Evolutionary conservation across 2,329 filamentous ascomycete genomes (phyloP), one percentile per base, ranked within the genome.

Genomic region (Sphaerulina vaccinii): DNA sequence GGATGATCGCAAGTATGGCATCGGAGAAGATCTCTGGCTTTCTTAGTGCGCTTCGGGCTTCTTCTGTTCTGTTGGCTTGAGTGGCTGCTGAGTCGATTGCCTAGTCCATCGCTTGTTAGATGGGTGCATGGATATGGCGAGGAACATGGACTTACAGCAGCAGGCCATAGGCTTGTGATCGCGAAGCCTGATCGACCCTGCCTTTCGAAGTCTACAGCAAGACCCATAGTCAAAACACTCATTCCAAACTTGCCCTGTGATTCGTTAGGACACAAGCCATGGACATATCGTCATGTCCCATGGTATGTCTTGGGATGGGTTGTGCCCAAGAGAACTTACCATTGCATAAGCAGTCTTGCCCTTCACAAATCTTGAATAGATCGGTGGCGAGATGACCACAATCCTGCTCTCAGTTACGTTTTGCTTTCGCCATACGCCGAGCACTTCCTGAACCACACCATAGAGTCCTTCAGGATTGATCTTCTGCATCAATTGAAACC

Each of bases 261-360:
- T n/a, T n/a, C n/a, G n/a, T n/a, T n/a, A n/a, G n/a, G n/a, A n/a
- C n/a, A n/a, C n/a, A n/a, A n/a, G n/a, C n/a, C n/a, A n/a, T n/a
- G n/a, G n/a, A n/a, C n/a, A n/a, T n/a, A n/a, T n/a, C n/a, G n/a
- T n/a, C n/a, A n/a, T n/a, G 18, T 15, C 32, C 23, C 29, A n/a
- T 35, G 16, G 32, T 35, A 15, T 35, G 5, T 35, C 32, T 7
- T 5, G 16, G 5, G 5, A 5, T n/a, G 32, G 5, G 13, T 35
- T 11, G 13, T n/a, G 5, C 11, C 32, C n/a, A 29, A n/a, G 11
- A 2, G 3, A 6, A 37, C 42, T 46, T 10, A 46, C 43, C 80
- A 0, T n/a, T n/a, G 90, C 88, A 71, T 95, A 95, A 11, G 86
- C 88, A 1, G 88, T 88, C 78, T 95, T 95, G 9, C 89, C 90